Conservation (phyloP, 2,329 filamentous ascomycete genomes). For the Basipetospora chlamydospora region DNA sequence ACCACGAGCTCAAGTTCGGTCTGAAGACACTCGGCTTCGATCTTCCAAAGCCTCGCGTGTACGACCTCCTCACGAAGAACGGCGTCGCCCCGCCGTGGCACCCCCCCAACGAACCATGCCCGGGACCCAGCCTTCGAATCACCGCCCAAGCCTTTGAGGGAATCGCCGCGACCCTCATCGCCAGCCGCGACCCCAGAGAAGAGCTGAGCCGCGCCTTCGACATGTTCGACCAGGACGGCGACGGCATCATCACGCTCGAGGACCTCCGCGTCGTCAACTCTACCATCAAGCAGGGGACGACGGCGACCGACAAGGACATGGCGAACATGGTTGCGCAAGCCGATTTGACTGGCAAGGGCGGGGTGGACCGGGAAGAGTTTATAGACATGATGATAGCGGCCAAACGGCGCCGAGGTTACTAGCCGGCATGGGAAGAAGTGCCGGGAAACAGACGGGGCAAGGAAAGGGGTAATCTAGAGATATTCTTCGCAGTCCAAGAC, state of each 20-base stretch:
- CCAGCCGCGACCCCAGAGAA: constrained; percentile 71
- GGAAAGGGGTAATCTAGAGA: background rate
- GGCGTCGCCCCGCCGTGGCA: constrained; percentile 55
- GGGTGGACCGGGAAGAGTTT: constrained; percentile 55
- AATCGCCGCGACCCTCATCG: constrained; percentile 67
- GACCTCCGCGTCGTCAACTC: constrained; percentile 78
- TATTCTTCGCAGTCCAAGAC: no score
- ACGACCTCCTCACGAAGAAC: constrained; percentile 65
- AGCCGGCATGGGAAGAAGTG: background rate
- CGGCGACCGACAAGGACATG: constrained; percentile 83
- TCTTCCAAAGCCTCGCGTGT: constrained; percentile 71
- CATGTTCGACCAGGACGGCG: constrained; percentile 84
- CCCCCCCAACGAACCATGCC: constrained; percentile 34
- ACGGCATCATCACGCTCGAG: constrained; percentile 78
- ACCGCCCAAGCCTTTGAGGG: constrained; percentile 58
- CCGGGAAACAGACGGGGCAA: background rate
- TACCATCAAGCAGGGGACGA: constrained; percentile 67
- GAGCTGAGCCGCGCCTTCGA: constrained; percentile 86
- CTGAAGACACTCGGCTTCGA: constrained; percentile 93
- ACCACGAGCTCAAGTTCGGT: constrained; percentile 95
- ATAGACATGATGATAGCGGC: constrained; percentile 39
- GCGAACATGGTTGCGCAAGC: constrained; percentile 97
- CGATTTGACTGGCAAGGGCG: constrained; percentile 85
- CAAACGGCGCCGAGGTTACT: constrained; percentile 10
- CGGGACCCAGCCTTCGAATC: constrained; percentile 54